A percentile compares a stretch with the other conserved stretches of the same genome.
These are phyloP conservation scores for Taxillus chinensis DNA, from an alignment of 164 flowering plant genomes.

Conservation along the genomic window DNA sequence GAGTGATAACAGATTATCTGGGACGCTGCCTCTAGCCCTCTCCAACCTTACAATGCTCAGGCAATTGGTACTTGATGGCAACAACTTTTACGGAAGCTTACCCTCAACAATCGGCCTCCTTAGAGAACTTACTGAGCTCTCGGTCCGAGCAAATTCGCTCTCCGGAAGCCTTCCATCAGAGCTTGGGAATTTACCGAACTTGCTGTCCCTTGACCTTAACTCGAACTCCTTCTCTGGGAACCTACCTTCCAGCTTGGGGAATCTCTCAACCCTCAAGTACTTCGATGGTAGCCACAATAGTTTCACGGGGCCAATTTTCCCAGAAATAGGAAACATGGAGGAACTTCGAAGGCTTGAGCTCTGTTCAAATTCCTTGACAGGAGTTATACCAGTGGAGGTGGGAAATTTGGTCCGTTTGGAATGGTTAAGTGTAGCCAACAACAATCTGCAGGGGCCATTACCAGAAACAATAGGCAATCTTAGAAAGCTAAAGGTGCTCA, in stretches of 20 bases:
- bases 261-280: slow-evolving; percentile 30
- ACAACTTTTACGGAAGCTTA: slow-evolving; percentile 37
- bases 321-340: slow-evolving; percentile 16
- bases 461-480: slow-evolving; percentile 38
- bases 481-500: slow-evolving; percentile 26
- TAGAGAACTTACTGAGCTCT: slow-evolving; percentile 31
- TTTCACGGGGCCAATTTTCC: slow-evolving; percentile 30
- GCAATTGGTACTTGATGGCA: slow-evolving; percentile 39
- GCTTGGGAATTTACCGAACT: slow-evolving; percentile 29
- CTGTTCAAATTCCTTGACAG: slow-evolving; percentile 33
- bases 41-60: slow-evolving; percentile 33
- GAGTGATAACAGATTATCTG: slow-evolving; percentile 34
- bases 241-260: slow-evolving; percentile 37
- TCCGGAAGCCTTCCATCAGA: slow-evolving; percentile 41
- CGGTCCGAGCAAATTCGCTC: slow-evolving; percentile 37
- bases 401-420: slow-evolving; percentile 24
- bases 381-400: slow-evolving; percentile 28
- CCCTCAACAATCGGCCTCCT: slow-evolving; percentile 41
- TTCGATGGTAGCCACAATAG: slow-evolving; percentile 36
- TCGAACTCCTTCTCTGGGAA: slow-evolving; percentile 38
- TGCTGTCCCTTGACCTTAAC: slow-evolving; percentile 42
- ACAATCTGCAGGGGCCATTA: slow-evolving; percentile 27
- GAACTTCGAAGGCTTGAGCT: slow-evolving; percentile 34
- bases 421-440: slow-evolving; percentile 18
- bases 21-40: slow-evolving; percentile 25